Evolutionary conservation across 75 land plant genomes (phyloP).

Genomic region (Ceratopteris richardii): DNA sequence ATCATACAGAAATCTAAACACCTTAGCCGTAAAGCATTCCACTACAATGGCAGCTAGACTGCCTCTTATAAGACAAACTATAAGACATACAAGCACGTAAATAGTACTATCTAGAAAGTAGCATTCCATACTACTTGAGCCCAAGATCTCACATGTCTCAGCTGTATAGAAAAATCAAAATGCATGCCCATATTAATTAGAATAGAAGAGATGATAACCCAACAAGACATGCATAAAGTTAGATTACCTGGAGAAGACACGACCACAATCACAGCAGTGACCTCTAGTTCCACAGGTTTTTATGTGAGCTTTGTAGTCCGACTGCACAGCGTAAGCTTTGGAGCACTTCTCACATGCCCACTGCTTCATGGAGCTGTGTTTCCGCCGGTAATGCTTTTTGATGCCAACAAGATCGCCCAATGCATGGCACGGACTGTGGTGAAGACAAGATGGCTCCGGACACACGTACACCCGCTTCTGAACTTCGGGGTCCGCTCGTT

Average conservation of each 20-base stretch:
- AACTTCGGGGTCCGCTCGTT: conserved; percentile 24
- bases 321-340: conserved; percentile 95
- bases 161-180: too few relatives aligned
- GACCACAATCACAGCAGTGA: conserved; percentile 95
- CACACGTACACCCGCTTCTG: conserved; percentile 87
- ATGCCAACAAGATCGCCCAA: conserved; percentile 96
- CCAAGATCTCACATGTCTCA: too few relatives aligned
- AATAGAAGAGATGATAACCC: too few relatives aligned
- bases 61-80: too few relatives aligned
- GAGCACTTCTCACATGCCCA: conserved; percentile 84
- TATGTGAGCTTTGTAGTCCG: conserved; percentile 93
- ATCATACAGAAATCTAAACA: too few relatives aligned
- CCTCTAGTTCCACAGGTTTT: conserved; percentile 97
- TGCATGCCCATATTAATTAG: too few relatives aligned
- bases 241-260: conserved; percentile 82
- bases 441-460: conserved; percentile 84
- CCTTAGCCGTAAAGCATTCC: too few relatives aligned
- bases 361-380: conserved; percentile 81
- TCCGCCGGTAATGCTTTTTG: conserved; percentile 89
- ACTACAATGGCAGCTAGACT: too few relatives aligned
- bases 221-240: too few relatives aligned
- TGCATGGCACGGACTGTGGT: conserved; percentile 91
- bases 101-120: too few relatives aligned
- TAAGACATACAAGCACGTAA: too few relatives aligned
- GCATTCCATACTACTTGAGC: too few relatives aligned